Percentiles rank a stretch among this genome's conserved stretches.
Evolutionary conservation across 345 rosid species (phyloP).

Genomic region (Salix viminalis): DNA sequence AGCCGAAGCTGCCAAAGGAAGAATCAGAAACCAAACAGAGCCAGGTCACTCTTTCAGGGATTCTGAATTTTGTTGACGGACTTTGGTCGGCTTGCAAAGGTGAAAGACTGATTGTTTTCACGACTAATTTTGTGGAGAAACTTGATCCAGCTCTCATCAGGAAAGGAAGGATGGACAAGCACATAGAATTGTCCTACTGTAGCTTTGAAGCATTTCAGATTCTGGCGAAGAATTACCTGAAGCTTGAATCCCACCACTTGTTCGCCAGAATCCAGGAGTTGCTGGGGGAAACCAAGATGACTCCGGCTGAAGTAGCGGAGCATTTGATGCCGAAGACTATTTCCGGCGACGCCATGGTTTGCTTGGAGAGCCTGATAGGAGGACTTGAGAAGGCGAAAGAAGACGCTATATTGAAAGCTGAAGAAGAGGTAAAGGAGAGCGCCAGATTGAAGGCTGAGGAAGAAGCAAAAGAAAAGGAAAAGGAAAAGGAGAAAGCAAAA

Average conservation of each 20-base stretch:
- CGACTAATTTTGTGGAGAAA: constrained; percentile 5
- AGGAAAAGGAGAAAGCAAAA: too few relatives aligned
- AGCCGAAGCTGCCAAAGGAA: neutral
- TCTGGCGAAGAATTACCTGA: neutral
- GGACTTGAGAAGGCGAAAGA: constrained; percentile 12
- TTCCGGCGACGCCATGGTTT: neutral
- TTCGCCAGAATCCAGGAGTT: neutral
- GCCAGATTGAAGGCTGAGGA: neutral
- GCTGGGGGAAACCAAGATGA: constrained; percentile 5
- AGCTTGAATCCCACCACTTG: neutral
- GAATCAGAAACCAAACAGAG: neutral
- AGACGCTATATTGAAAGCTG: neutral
- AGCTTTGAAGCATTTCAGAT: constrained; percentile 4
- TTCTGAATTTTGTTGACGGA: constrained; percentile 5
- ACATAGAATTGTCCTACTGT: constrained; percentile 2
- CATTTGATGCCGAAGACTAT: constrained; percentile 17
- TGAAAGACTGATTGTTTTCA: constrained; percentile 6
- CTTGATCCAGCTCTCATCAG: constrained; percentile 6
- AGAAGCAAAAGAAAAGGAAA: neutral
- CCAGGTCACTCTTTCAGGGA: constrained; percentile 9
- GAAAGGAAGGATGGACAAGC: constrained; percentile 9
- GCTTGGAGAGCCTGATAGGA: constrained; percentile 11
- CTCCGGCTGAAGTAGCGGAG: constrained; percentile 21
- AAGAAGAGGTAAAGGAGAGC: neutral
- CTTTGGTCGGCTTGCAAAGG: constrained; percentile 3